Evolutionary conservation across 768 basidiomycete species (phyloP).

Genomic region (Tephrocybe sp.): DNA sequence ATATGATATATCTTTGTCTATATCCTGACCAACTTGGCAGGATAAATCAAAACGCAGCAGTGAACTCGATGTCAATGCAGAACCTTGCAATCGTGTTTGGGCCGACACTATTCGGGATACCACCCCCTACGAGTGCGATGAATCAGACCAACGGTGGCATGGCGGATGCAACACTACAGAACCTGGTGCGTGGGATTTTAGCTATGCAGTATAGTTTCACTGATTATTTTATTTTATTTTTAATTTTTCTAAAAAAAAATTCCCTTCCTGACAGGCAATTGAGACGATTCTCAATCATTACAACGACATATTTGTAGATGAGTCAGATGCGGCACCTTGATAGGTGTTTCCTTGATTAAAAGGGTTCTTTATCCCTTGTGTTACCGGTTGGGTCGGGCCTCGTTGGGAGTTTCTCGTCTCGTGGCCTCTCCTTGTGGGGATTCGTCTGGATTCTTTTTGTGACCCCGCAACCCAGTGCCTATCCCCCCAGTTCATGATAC

Average conservation of each 20-base stretch:
- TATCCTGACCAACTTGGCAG: constrained; percentile 34
- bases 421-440: no score
- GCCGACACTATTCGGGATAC: constrained; percentile 84
- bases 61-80: constrained; percentile 90
- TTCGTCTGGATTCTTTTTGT: background rate
- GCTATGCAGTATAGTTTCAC: constrained; percentile 2
- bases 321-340: constrained; percentile 44
- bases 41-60: constrained; percentile 67
- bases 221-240: background rate
- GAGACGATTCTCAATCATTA: constrained; percentile 95
- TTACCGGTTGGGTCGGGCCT: background rate
- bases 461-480: background rate
- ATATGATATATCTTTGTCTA: background rate
- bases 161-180: constrained; percentile 71
- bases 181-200: constrained; percentile 44
- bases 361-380: background rate
- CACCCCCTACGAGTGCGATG: constrained; percentile 42
- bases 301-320: constrained; percentile 95
- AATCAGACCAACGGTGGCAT: constrained; percentile 49
- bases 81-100: constrained; percentile 98
- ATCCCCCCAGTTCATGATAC: constrained; percentile 3
- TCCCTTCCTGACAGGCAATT: constrained; percentile 67
- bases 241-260: constrained; percentile 12
- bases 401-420: constrained; percentile 1
- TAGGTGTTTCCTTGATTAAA: background rate